A percentile compares a stretch with the other conserved stretches of the same genome.
phyloP scores from a whole-genome alignment of 805 yeast genomes.

The Saccharomyces mikatae region DNA sequence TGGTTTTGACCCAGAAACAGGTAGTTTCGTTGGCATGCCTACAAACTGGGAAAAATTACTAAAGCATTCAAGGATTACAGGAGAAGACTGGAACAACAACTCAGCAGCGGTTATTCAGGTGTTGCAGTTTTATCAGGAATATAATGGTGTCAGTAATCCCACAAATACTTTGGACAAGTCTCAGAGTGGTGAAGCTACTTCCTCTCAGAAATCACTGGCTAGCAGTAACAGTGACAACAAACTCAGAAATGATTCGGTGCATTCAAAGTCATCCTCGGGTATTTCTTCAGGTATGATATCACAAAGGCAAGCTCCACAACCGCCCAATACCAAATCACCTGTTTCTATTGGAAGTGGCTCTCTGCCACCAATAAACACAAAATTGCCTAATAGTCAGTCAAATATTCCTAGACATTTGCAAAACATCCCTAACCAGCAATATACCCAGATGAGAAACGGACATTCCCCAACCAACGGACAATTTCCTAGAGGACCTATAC shows the following conservation, averaged over 20 bases:
- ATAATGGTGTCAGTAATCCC: conserved; percentile 21
- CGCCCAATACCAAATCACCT: conserved; percentile 19
- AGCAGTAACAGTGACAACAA: neutral
- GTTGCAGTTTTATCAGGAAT: conserved; percentile 63
- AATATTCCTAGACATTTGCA: neutral
- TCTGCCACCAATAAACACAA: conserved; percentile 4
- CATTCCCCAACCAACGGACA: neutral
- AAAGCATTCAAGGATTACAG: conserved; percentile 80
- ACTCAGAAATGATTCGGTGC: conserved; percentile 4
- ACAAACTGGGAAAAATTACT: conserved; percentile 85
- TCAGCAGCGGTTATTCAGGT: conserved; percentile 94
- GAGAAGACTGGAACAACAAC: conserved; percentile 84
- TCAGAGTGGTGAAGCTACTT: conserved; percentile 2
- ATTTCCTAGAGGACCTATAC: conserved; percentile 1
- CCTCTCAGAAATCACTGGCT: conserved; percentile 1
- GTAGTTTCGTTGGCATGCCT: conserved; percentile 89
- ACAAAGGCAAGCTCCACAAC: conserved; percentile 25
- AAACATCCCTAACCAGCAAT: neutral
- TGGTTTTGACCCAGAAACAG: conserved; percentile 75
- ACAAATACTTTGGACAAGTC: conserved; percentile 6
- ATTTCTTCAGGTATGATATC: conserved; percentile 11
- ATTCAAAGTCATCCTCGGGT: conserved; percentile 6
- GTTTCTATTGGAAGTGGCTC: conserved; percentile 1
- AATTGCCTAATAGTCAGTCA: neutral
- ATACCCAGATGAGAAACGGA: neutral